Base-by-base conservation (phyloP, 176 grass and related monocot genomes). In the Hsuehochloa calcarea region DNA sequence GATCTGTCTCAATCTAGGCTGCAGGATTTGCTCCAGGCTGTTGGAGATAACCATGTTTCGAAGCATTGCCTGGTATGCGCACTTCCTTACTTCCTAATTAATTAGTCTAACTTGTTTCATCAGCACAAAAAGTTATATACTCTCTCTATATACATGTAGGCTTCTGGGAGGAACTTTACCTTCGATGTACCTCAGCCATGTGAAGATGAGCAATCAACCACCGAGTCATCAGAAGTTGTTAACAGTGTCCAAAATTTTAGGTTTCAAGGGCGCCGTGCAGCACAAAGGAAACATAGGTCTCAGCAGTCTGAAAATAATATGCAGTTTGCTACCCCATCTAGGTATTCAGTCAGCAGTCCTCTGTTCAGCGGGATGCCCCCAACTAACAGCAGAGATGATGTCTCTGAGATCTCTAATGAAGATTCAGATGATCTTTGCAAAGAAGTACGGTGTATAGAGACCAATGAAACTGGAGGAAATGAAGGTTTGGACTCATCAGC, bases 401-500 rank as follows among this genome's bases (percentile, higher is more conserved):
- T 69, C 25, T 74, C 65, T 84, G 69, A 82, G 46, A 86, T 84
- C 51, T 82, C 87, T 15, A 78, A 74, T 86, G 89, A 92, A 89
- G 91, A 87, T 71, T 90, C 77, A 39, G 91, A 95, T 82, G 93
- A 98, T 71, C n/a, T 89, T 82, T 98, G 93, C 88, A 93, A 98
- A 84, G 95, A 95, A 90, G 93, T 98, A 52, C 77, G 82, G 35
- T 98, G 96, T 47, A 89, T 98, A 61, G 96, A 98, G 80, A 90
- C 81, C 54, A 82, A 87, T 84, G 87, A 88, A 74, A 83, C 81
- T 43, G 65, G 52, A 65, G 63, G 70, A 80, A 88, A 75, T 68
- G 79, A 73, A 84, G 56, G 78, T 84, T 80, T 87, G 72, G 60
- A 82, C 47, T 82, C 61, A 2, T 78, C 77, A 77, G 89, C 61